phyloP scores from a whole-genome alignment of 1,139 yeast genomes.

The Suhomyces coccinellae region DNA sequence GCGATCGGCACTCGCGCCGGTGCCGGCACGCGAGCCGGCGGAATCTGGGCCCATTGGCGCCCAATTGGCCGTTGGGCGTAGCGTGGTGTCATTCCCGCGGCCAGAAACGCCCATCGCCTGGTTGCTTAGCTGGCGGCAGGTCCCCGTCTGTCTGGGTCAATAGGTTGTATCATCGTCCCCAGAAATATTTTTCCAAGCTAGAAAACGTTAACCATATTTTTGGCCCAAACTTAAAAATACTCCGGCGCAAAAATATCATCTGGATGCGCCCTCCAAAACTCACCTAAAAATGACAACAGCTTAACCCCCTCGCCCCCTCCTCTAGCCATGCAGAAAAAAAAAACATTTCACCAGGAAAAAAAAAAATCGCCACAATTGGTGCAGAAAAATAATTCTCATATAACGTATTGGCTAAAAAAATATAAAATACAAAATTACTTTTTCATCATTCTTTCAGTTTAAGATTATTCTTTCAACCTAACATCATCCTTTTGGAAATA shows the following conservation, averaged over 20 bases:
- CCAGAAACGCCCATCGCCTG: background rate
- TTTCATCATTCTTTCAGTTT: conserved; percentile 12
- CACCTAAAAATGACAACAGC: background rate
- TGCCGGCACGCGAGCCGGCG: too few species aligned
- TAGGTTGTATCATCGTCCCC: conserved; percentile 1
- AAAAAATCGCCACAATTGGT: conserved; percentile 1
- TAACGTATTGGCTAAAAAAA: conserved; percentile 8
- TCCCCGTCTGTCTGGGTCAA: conserved; percentile 3
- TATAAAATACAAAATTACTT: conserved; percentile 12
- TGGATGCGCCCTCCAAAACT: background rate
- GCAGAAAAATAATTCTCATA: conserved; percentile 6
- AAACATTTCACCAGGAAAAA: conserved; percentile 2
- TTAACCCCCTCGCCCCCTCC: too few species aligned
- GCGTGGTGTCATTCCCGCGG: background rate
- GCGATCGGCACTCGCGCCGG: too few species aligned
- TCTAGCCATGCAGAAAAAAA: background rate
- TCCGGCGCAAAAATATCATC: background rate
- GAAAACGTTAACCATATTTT: conserved; percentile 1
- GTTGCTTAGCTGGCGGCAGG: background rate
- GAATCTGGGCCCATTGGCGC: too few species aligned
- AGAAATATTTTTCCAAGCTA: background rate
- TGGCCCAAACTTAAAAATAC: background rate
- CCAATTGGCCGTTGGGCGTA: too few species aligned
- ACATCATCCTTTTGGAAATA: conserved; percentile 10
- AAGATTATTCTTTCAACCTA: conserved; percentile 12